These are phyloP conservation scores for Litsea cubeba DNA, from an alignment of 164 flowering plant genomes.

Conservation along the genomic window DNA sequence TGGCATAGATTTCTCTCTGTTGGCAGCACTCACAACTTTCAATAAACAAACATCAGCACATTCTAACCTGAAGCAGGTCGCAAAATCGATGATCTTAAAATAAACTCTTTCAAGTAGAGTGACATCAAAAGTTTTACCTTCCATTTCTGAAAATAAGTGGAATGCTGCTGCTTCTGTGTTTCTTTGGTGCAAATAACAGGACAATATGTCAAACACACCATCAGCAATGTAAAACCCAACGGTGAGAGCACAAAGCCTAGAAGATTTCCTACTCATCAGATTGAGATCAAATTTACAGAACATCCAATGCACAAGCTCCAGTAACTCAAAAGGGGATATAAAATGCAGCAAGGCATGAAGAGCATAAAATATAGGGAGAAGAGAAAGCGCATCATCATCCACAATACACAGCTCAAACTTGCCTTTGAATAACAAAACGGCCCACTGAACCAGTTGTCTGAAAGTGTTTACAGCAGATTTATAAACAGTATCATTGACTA, in stretches of 20 bases:
- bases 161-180: slow-evolving; percentile 10
- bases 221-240: slow-evolving; percentile 50
- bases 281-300: slow-evolving; percentile 33
- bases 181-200: slow-evolving; percentile 28
- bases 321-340: slow-evolving; percentile 67
- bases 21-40: slow-evolving; percentile 42
- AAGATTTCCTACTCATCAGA: slow-evolving; percentile 11
- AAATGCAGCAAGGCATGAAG: slow-evolving; percentile 38
- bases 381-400: slow-evolving; percentile 27
- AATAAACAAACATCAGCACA: slow-evolving; percentile 60
- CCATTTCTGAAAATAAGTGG: slow-evolving; percentile 34
- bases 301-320: slow-evolving; percentile 59
- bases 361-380: slow-evolving; percentile 41
- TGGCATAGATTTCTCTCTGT: slow-evolving; percentile 23
- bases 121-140: slow-evolving; percentile 15
- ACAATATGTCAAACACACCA: slow-evolving; percentile 49
- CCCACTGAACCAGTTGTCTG: slow-evolving; percentile 25
- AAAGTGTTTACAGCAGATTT: slow-evolving; percentile 35
- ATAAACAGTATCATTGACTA: slow-evolving; percentile 13
- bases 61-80: slow-evolving; percentile 32
- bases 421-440: slow-evolving; percentile 36
- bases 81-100: slow-evolving; percentile 34
- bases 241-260: slow-evolving; percentile 29
- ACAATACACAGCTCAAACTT: slow-evolving; percentile 37
- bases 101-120: slow-evolving; percentile 46